Conservation (phyloP, 176 grass and related monocot genomes). For the Typha latifolia region DNA sequence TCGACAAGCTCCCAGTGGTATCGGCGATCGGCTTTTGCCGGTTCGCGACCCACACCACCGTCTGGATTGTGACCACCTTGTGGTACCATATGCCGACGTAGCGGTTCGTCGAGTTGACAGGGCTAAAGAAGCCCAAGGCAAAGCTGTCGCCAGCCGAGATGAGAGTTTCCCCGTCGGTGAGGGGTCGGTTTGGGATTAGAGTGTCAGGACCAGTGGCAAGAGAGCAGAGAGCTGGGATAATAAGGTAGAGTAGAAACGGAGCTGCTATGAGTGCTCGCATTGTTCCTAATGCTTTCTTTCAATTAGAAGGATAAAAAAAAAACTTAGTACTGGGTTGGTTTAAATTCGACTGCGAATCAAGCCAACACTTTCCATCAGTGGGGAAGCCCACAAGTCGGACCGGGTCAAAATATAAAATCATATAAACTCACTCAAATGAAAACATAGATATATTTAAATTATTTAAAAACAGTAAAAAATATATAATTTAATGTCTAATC, state of each 20-base stretch:
- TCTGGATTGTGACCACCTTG: constrained; percentile 15
- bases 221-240: neutral
- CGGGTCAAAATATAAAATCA: no score
- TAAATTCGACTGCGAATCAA: no score
- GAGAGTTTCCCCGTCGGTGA: constrained; percentile 32
- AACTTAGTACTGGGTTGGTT: no score
- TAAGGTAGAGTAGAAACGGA: constrained; percentile 3
- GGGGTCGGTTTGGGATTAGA: constrained; percentile 15
- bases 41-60: constrained; percentile 76
- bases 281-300: no score
- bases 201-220: constrained; percentile 15
- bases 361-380: no score
- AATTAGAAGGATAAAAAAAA: no score
- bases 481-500: no score
- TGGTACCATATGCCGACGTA: constrained; percentile 78
- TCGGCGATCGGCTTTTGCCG: constrained; percentile 26
- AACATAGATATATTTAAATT: no score
- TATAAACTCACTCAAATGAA: no score
- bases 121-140: constrained; percentile 60
- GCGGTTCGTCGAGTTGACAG: constrained; percentile 13
- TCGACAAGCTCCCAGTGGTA: constrained; percentile 1
- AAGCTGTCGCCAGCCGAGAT: constrained; percentile 35
- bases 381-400: no score
- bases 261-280: neutral
- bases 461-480: no score